phyloP scores from a whole-genome alignment of 345 rosid genomes.

The Bretschneidera sinensis region DNA sequence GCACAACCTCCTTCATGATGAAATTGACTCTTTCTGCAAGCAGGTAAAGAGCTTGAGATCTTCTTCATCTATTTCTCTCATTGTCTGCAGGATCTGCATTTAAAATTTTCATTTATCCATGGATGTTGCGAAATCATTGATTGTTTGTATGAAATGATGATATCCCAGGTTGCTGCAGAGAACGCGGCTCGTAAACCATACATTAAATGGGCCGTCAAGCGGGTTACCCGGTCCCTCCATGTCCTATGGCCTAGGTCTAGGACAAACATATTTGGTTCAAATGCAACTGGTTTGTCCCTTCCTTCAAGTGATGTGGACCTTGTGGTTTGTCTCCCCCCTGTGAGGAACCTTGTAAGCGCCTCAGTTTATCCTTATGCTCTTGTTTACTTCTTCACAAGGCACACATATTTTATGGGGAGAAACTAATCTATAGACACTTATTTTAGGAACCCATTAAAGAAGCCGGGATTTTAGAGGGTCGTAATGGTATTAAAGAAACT shows the following conservation, averaged over 20 bases:
- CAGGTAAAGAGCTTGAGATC: constrained; percentile 45
- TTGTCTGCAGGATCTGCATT: constrained; percentile 12
- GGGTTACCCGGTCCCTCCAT: constrained; percentile 92
- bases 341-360: constrained; percentile 80
- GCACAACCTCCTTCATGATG: constrained; percentile 69
- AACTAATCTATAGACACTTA: constrained; percentile 23
- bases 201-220: constrained; percentile 92
- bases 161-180: constrained; percentile 68
- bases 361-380: constrained; percentile 6
- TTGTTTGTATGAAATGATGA: constrained; percentile 20
- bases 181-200: constrained; percentile 81
- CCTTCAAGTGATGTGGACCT: constrained; percentile 99
- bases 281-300: constrained; percentile 92
- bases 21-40: constrained; percentile 84
- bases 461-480: constrained; percentile 99
- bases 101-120: background rate
- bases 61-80: constrained; percentile 14
- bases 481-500: constrained; percentile 98
- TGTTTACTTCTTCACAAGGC: constrained; percentile 7
- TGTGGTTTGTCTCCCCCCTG: constrained; percentile 97
- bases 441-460: constrained; percentile 95
- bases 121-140: constrained; percentile 11
- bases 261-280: constrained; percentile 87
- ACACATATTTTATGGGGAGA: constrained; percentile 20
- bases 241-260: constrained; percentile 98